Evolutionary conservation across 2,329 filamentous ascomycete genomes (phyloP).

Genomic region (Cordyceps tenuipes): DNA sequence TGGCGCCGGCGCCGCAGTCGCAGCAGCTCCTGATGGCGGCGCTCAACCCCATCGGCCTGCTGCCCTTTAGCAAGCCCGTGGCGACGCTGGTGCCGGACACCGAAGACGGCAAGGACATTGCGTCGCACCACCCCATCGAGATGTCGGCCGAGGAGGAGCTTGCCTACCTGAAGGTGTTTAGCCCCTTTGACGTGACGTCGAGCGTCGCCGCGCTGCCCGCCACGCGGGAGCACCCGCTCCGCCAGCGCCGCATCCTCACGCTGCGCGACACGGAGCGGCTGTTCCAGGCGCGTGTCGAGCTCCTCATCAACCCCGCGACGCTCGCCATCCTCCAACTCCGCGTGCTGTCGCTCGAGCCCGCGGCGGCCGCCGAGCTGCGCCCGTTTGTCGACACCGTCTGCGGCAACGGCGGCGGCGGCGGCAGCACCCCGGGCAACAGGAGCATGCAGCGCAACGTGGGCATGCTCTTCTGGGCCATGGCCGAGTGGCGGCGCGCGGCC

Average conservation of each 20-base stretch:
- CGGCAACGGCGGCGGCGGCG: conserved; percentile 17
- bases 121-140: conserved; percentile 56
- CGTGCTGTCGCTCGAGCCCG: conserved; percentile 47
- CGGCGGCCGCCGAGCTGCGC: conserved; percentile 50
- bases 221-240: conserved; percentile 24
- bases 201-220: conserved; percentile 38
- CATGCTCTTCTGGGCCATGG: conserved; percentile 58
- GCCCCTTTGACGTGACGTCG: conserved; percentile 54
- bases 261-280: conserved; percentile 40
- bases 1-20: conserved; percentile 21
- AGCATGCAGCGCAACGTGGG: conserved; percentile 48
- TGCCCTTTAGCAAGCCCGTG: conserved; percentile 39
- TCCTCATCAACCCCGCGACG: conserved; percentile 48
- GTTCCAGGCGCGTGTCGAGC: conserved; percentile 48
- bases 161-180: conserved; percentile 64
- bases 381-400: conserved; percentile 40
- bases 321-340: conserved; percentile 43
- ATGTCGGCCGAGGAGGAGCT: conserved; percentile 57
- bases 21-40: conserved; percentile 40
- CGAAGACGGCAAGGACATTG: conserved; percentile 29
- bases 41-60: conserved; percentile 41
- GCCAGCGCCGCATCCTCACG: conserved; percentile 50
- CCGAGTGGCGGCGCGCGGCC: conserved; percentile 57
- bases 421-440: conserved; percentile 29
- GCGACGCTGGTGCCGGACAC: conserved; percentile 20